phyloP scores from a whole-genome alignment of 345 rosid species.

The Gossypium thurberi region DNA sequence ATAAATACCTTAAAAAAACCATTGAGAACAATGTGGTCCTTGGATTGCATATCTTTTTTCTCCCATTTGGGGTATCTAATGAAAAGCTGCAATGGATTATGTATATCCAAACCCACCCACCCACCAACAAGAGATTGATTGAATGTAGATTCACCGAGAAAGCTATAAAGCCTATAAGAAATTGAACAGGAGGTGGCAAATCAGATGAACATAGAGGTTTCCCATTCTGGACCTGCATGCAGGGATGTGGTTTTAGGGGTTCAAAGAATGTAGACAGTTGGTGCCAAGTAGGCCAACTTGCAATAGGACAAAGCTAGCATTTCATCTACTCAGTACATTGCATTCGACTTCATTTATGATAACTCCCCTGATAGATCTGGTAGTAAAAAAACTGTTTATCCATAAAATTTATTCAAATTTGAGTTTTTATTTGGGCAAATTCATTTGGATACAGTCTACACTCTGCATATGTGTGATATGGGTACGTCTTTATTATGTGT shows the following conservation, averaged over 20 bases:
- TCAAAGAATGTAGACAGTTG: conserved; percentile 5
- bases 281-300: conserved; percentile 18
- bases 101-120: not conserved
- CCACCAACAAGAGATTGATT: conserved; percentile 13
- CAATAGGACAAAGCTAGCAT: not conserved
- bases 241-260: not conserved
- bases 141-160: not conserved
- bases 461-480: no score
- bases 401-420: no score
- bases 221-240: conserved; percentile 17
- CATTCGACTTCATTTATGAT: not conserved
- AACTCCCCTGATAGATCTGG: no score
- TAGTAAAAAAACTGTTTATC: no score
- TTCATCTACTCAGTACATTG: not conserved
- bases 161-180: not conserved
- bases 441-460: no score
- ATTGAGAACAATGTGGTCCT: not conserved
- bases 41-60: not conserved
- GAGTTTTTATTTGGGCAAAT: no score
- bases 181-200: not conserved
- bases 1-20: no score
- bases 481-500: no score
- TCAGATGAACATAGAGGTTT: not conserved
- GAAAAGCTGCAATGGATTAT: conserved; percentile 8
- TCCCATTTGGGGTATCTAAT: not conserved